Evolutionary conservation across 805 yeast genomes (phyloP).

Genomic region (Sugiyamaella qingdaonensis): DNA sequence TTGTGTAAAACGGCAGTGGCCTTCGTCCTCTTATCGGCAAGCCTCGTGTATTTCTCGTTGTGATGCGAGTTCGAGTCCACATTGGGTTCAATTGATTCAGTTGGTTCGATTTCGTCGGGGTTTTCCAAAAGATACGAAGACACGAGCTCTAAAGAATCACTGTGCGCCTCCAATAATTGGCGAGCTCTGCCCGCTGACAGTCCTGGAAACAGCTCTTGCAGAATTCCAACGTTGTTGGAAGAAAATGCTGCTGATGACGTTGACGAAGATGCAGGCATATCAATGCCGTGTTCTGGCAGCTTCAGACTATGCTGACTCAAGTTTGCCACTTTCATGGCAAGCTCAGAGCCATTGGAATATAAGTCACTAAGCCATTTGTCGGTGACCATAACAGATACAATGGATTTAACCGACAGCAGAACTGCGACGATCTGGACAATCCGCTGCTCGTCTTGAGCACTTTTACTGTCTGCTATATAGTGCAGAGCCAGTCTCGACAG

Average conservation of each 20-base stretch:
- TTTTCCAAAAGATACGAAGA: constrained; percentile 61
- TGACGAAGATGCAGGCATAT: neutral
- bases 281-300: neutral
- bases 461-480: neutral
- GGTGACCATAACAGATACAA: constrained; percentile 7
- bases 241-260: neutral
- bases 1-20: constrained; percentile 29
- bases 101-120: constrained; percentile 41
- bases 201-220: constrained; percentile 64
- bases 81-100: constrained; percentile 23
- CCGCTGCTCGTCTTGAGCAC: neutral
- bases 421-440: constrained; percentile 7
- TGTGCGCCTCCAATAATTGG: constrained; percentile 45
- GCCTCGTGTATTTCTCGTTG: neutral
- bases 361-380: constrained; percentile 16
- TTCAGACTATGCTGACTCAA: constrained; percentile 7
- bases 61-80: constrained; percentile 13
- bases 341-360: constrained; percentile 8
- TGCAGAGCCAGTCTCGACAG: constrained; percentile 10
- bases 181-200: constrained; percentile 45
- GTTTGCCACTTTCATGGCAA: constrained; percentile 6
- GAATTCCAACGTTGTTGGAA: constrained; percentile 37
- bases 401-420: constrained; percentile 5
- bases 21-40: constrained; percentile 21
- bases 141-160: constrained; percentile 51